These are phyloP conservation scores for Torulaspora pretoriensis DNA, from an alignment of 1,139 yeast species.

Conservation along the genomic window DNA sequence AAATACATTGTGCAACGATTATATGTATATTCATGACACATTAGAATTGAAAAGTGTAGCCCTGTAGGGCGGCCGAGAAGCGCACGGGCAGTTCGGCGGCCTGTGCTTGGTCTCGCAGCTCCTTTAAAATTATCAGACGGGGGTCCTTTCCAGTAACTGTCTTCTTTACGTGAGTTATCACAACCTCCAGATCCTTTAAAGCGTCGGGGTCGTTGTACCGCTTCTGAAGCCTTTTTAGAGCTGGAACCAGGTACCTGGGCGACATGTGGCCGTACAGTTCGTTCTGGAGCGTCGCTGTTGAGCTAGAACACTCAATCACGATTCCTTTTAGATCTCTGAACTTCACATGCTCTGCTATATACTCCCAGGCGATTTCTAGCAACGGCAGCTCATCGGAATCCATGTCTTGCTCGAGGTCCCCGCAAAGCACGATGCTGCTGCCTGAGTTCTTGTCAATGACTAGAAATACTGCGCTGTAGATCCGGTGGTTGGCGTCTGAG, in stretches of 20 bases:
- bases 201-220: slow-evolving; percentile 17
- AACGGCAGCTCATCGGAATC: slow-evolving; percentile 40
- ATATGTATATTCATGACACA: slow-evolving; percentile 6
- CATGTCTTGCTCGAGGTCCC: slow-evolving; percentile 73
- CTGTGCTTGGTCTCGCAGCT: slow-evolving; percentile 40
- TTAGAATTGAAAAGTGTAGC: slow-evolving; percentile 27
- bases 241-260: slow-evolving; percentile 58
- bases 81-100: slow-evolving; percentile 15
- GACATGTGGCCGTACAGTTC: slow-evolving; percentile 75
- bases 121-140: slow-evolving; percentile 45
- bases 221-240: slow-evolving; percentile 44
- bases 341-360: slow-evolving; percentile 47
- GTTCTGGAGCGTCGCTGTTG: slow-evolving; percentile 43
- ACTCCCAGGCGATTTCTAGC: slow-evolving; percentile 54
- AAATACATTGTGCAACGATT: neutral
- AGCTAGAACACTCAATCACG: slow-evolving; percentile 73
- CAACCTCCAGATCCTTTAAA: slow-evolving; percentile 45
- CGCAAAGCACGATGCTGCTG: slow-evolving; percentile 54
- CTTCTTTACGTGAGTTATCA: slow-evolving; percentile 75
- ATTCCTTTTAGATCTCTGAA: slow-evolving; percentile 46
- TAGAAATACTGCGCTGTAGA: slow-evolving; percentile 50
- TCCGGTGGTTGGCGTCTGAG: slow-evolving; percentile 16
- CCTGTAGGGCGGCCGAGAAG: slow-evolving; percentile 32
- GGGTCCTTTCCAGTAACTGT: slow-evolving; percentile 47
- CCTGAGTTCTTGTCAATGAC: slow-evolving; percentile 38